phyloP scores from a whole-genome alignment of 2,329 filamentous ascomycete genomes.

The Phaeosphaeria sp. region DNA sequence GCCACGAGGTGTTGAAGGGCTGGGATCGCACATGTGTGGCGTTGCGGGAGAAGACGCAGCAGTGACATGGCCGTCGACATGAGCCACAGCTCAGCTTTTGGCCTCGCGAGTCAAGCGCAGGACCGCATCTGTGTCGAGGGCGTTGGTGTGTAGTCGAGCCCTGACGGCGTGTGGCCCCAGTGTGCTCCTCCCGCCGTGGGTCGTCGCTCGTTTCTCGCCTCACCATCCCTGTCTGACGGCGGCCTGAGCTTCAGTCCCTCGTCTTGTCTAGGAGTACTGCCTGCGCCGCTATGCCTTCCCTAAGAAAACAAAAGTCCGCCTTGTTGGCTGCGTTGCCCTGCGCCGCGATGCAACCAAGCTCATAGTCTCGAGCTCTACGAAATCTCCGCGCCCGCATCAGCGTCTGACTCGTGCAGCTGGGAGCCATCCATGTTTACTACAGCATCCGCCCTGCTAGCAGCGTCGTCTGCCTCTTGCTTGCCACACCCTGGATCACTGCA shows the following conservation, averaged over 20 bases:
- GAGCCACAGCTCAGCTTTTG: neutral
- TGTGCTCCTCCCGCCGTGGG: conserved; percentile 6
- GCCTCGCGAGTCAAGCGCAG: neutral
- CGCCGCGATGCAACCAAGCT: neutral
- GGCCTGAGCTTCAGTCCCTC: conserved; percentile 7
- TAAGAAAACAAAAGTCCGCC: conserved; percentile 27
- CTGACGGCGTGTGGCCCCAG: conserved; percentile 1
- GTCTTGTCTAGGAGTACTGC: conserved; percentile 3
- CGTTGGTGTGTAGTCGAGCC: neutral
- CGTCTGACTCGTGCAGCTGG: conserved; percentile 14
- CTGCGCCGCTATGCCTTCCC: conserved; percentile 27
- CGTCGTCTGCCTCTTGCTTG: conserved; percentile 1
- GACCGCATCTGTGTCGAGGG: neutral
- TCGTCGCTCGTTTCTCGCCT: conserved; percentile 5
- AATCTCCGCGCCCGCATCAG: conserved; percentile 1
- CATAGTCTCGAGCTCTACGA: conserved; percentile 2
- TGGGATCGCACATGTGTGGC: neutral
- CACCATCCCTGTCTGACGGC: conserved; percentile 5
- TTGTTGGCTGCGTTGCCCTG: neutral
- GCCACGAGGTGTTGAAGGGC: neutral
- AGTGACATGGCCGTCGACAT: neutral
- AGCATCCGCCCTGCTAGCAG: conserved; percentile 2
- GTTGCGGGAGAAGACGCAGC: neutral
- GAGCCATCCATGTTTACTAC: neutral
- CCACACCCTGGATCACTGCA: conserved; percentile 1